These are phyloP conservation scores for Casuarina cunninghamiana DNA, from an alignment of 306 rosid species.

Conservation along the genomic window DNA sequence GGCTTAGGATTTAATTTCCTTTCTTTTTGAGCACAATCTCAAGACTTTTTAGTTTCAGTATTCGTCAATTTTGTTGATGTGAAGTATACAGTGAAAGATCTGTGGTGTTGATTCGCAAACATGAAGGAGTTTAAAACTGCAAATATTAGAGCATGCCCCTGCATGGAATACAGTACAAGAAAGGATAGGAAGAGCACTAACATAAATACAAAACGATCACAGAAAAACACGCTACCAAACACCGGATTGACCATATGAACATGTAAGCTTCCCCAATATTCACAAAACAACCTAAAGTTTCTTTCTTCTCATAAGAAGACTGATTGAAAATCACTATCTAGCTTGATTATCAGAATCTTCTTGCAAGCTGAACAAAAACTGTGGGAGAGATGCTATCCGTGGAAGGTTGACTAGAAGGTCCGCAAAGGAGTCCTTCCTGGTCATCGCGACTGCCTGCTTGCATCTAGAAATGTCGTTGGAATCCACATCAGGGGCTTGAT, in stretches of 20 bases:
- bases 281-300: slow-evolving; percentile 5
- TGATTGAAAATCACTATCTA: slow-evolving; percentile 28
- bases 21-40: neutral
- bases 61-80: neutral
- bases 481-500: slow-evolving; percentile 16
- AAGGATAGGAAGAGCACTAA: neutral
- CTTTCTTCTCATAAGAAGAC: slow-evolving; percentile 20
- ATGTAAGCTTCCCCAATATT: slow-evolving; percentile 18
- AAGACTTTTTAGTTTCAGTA: neutral
- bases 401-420: slow-evolving; percentile 73
- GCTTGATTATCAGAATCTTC: slow-evolving; percentile 49
- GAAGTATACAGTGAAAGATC: too few species aligned
- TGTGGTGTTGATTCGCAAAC: too few species aligned
- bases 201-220: neutral
- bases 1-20: too few species aligned
- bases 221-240: neutral
- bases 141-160: neutral
- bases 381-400: slow-evolving; percentile 76
- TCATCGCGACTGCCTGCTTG: slow-evolving; percentile 48
- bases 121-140: too few species aligned
- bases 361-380: slow-evolving; percentile 50
- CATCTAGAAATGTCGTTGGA: slow-evolving; percentile 33
- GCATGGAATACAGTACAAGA: neutral
- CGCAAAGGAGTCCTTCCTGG: slow-evolving; percentile 68
- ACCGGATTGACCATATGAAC: neutral